Evolutionary conservation across 2,329 filamentous ascomycete genomes (phyloP).

Genomic region (Orbilia blumenaviensis): DNA sequence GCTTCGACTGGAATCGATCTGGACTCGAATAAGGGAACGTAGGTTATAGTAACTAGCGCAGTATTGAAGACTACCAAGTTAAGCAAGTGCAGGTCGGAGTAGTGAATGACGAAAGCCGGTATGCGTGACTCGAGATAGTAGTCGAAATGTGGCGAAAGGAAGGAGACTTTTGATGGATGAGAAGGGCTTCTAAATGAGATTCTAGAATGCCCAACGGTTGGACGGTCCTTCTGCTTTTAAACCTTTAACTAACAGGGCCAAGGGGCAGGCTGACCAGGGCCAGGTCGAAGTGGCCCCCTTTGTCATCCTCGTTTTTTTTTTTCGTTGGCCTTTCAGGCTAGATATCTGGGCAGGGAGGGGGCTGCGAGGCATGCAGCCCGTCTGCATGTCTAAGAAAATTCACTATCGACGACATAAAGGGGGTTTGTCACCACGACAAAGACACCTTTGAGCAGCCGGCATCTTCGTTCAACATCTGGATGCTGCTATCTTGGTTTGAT

Average conservation of each 20-base stretch:
- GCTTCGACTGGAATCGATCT: constrained; percentile 15
- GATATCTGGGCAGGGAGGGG: constrained; percentile 42
- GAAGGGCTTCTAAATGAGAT: constrained; percentile 51
- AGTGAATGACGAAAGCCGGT: constrained; percentile 40
- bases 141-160: constrained; percentile 51
- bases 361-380: constrained; percentile 30
- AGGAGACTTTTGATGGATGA: constrained; percentile 29
- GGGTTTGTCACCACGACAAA: neutral
- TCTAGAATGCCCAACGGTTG: constrained; percentile 52
- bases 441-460: constrained; percentile 3
- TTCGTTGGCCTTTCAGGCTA: constrained; percentile 47
- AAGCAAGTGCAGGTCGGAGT: neutral
- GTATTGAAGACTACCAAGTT: constrained; percentile 23
- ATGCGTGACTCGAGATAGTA: constrained; percentile 40
- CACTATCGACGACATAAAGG: neutral
- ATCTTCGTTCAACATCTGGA: neutral
- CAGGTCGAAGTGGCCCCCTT: constrained; percentile 17
- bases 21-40: constrained; percentile 21
- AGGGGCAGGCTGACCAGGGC: constrained; percentile 24
- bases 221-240: constrained; percentile 54
- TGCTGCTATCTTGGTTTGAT: neutral
- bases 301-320: constrained; percentile 46
- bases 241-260: constrained; percentile 29
- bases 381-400: constrained; percentile 49
- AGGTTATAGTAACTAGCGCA: constrained; percentile 4